These are phyloP conservation scores for Beauveria bassiana DNA, from an alignment of 2,329 filamentous ascomycete genomes.

Conservation along the genomic window DNA sequence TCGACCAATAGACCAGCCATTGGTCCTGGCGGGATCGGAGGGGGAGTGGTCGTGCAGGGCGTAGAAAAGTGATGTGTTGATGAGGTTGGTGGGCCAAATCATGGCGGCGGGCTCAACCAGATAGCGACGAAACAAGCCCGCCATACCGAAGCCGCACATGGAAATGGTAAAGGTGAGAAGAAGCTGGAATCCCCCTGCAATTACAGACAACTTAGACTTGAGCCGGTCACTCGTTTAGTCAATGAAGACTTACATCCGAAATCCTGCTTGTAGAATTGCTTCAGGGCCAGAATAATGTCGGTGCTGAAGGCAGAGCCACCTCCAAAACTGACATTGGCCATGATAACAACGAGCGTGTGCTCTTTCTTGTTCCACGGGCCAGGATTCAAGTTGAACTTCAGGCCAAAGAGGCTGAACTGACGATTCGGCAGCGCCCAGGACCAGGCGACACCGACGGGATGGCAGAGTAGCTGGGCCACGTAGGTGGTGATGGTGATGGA, in stretches of 20 bases:
- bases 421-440: constrained; percentile 31
- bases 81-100: constrained; percentile 50
- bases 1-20: constrained; percentile 37
- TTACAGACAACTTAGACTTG: constrained; percentile 60
- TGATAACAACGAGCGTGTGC: constrained; percentile 37
- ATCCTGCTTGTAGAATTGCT: constrained; percentile 31
- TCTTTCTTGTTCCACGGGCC: constrained; percentile 40
- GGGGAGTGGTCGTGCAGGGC: constrained; percentile 35
- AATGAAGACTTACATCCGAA: constrained; percentile 19
- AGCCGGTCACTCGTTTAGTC: constrained; percentile 43
- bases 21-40: constrained; percentile 31
- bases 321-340: constrained; percentile 39
- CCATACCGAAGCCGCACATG: constrained; percentile 31
- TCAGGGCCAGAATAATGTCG: constrained; percentile 36
- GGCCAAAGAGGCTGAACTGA: constrained; percentile 16
- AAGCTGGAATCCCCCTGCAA: constrained; percentile 35
- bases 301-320: constrained; percentile 34
- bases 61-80: constrained; percentile 39
- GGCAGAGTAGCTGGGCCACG: constrained; percentile 37
- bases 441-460: constrained; percentile 31
- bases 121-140: constrained; percentile 43
- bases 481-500: constrained; percentile 36
- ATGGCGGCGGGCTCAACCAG: constrained; percentile 52
- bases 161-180: constrained; percentile 30
- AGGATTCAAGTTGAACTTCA: constrained; percentile 27